These are phyloP conservation scores for Solanum microdontum DNA, from an alignment of 257 asterid genomes.

Conservation along the genomic window DNA sequence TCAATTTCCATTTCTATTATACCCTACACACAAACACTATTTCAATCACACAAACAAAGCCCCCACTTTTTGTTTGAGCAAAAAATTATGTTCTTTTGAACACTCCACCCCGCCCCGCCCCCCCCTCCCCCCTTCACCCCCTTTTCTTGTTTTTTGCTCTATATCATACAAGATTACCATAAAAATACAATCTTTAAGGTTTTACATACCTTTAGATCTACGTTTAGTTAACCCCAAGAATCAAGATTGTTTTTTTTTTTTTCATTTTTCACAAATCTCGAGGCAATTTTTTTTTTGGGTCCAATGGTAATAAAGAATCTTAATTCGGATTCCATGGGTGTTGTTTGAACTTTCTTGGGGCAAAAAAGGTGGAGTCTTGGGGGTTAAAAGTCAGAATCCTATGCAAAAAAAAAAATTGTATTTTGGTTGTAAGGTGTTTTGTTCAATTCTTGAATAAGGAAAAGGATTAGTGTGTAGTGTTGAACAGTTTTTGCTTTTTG, in stretches of 20 bases:
- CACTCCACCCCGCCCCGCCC: neutral
- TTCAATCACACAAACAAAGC: neutral
- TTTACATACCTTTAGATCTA: neutral
- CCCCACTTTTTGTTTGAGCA: neutral
- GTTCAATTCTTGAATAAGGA: constrained; percentile 19
- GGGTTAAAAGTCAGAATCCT: constrained; percentile 44
- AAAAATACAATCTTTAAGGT: neutral
- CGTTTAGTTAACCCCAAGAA: neutral
- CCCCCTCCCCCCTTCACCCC: neutral
- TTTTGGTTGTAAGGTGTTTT: constrained; percentile 13
- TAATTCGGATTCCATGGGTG: constrained; percentile 12
- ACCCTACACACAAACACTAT: neutral
- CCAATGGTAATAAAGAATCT: neutral
- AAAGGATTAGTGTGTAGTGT: constrained; percentile 29
- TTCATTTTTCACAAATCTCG: constrained; percentile 46
- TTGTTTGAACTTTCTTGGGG: constrained; percentile 1
- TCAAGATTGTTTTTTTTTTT: neutral
- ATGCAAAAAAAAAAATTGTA: constrained; percentile 20
- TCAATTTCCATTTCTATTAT: neutral
- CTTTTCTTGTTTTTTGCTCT: neutral
- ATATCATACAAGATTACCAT: neutral
- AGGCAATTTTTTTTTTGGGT: constrained; percentile 21
- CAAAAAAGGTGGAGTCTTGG: neutral
- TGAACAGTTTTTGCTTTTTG: constrained; percentile 26
- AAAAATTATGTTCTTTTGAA: neutral